Conservation (phyloP, 2,329 filamentous ascomycete species). For the Emergomyces africanus region DNA sequence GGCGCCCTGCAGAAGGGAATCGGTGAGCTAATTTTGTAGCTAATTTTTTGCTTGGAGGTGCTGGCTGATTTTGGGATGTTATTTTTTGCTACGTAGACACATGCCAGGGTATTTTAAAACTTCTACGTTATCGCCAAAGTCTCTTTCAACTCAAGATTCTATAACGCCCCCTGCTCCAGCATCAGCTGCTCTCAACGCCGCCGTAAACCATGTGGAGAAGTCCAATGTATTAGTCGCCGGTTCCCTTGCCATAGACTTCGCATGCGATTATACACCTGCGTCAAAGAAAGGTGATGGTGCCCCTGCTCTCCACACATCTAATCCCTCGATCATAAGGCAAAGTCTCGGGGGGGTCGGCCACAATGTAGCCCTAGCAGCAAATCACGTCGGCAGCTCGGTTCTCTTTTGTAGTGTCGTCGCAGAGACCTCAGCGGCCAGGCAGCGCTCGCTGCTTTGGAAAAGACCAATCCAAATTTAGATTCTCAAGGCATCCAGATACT, state of each 20-base stretch:
- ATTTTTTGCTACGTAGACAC: conserved; percentile 19
- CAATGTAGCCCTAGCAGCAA: conserved; percentile 78
- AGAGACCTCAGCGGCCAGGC: conserved; percentile 66
- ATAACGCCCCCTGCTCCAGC: conserved; percentile 7
- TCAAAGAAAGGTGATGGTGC: conserved; percentile 21
- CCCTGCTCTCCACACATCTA: conserved; percentile 59
- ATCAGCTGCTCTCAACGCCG: conserved; percentile 1
- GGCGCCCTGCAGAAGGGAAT: conserved; percentile 15
- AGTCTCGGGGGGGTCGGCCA: conserved; percentile 83
- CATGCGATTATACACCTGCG: conserved; percentile 59
- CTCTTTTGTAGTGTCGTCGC: conserved; percentile 70
- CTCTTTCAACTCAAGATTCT: conserved; percentile 13
- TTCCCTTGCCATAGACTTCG: conserved; percentile 77
- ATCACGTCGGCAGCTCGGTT: conserved; percentile 53
- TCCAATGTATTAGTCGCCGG: conserved; percentile 74
- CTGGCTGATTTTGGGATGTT: conserved; percentile 23
- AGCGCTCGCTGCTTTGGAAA: conserved; percentile 52
- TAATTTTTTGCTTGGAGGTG: conserved; percentile 8
- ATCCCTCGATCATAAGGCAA: conserved; percentile 67
- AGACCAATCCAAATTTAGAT: conserved; percentile 49
- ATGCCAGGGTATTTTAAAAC: conserved; percentile 22
- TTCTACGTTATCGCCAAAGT: conserved; percentile 12
- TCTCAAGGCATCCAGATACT: conserved; percentile 50
- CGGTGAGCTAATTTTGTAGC: conserved; percentile 26
- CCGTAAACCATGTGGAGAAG: conserved; percentile 13